Conservation (phyloP, 2,329 filamentous ascomycete genomes). For the Alternaria angustiovoidea region DNA sequence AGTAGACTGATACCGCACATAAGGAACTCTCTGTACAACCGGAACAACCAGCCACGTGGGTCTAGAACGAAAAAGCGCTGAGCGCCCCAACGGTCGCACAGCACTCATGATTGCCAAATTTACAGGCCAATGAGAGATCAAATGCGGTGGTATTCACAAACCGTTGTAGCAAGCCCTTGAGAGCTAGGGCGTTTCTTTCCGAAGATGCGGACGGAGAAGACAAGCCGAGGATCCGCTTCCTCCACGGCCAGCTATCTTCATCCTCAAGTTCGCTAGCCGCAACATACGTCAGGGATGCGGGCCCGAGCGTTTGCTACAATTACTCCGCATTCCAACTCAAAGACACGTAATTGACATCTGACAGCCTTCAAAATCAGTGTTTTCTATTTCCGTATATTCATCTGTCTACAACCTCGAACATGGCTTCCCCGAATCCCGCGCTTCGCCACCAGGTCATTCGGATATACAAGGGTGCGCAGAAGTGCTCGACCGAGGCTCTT, state of each 20-base stretch:
- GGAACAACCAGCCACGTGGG: background rate
- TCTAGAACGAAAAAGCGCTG: slow-evolving; percentile 14
- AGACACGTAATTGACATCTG: background rate
- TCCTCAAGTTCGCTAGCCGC: background rate
- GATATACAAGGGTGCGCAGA: slow-evolving; percentile 80
- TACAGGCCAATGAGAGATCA: background rate
- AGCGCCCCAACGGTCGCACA: slow-evolving; percentile 32
- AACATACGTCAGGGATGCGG: slow-evolving; percentile 10
- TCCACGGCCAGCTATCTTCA: background rate
- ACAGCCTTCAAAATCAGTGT: background rate
- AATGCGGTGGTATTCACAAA: background rate
- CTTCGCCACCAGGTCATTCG: slow-evolving; percentile 81
- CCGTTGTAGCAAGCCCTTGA: background rate
- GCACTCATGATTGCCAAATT: slow-evolving; percentile 1
- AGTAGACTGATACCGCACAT: slow-evolving; percentile 9
- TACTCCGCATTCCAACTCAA: slow-evolving; percentile 1
- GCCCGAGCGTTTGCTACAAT: slow-evolving; percentile 9
- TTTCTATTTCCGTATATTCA: background rate
- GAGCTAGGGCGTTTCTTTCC: slow-evolving; percentile 2
- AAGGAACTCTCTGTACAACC: slow-evolving; percentile 1
- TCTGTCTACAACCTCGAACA: slow-evolving; percentile 11
- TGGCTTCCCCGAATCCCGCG: slow-evolving; percentile 57
- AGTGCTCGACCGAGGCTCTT: background rate
- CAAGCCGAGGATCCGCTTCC: slow-evolving; percentile 8
- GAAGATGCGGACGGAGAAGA: slow-evolving; percentile 1